phyloP scores from a whole-genome alignment of 805 yeast genomes.

The Kodamaea sagamina region DNA sequence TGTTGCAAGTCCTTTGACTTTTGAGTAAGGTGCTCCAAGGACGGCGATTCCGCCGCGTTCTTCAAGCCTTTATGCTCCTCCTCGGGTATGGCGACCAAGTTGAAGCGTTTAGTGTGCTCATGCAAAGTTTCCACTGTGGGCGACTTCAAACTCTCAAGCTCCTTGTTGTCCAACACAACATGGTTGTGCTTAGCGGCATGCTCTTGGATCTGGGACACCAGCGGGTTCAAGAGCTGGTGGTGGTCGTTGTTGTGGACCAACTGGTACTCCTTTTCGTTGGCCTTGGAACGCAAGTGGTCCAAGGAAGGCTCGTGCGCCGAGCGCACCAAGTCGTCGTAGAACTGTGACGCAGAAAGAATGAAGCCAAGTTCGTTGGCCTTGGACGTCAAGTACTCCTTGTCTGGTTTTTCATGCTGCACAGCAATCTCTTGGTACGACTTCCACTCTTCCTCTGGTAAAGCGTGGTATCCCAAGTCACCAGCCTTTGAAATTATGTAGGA shows the following conservation, averaged over 20 bases:
- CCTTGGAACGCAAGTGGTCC: constrained; percentile 27
- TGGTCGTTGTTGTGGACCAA: constrained; percentile 12
- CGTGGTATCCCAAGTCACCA: constrained; percentile 17
- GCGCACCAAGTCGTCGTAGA: constrained; percentile 33
- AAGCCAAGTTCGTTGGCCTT: constrained; percentile 40
- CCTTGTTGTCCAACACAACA: constrained; percentile 7
- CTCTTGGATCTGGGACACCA: constrained; percentile 12
- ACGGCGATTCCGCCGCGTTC: constrained; percentile 19
- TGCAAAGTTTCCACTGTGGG: constrained; percentile 6
- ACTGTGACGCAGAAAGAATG: constrained; percentile 29
- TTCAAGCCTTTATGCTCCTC: constrained; percentile 2
- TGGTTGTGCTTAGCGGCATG: constrained; percentile 13
- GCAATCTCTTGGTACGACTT: constrained; percentile 19
- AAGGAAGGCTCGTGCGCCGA: constrained; percentile 26
- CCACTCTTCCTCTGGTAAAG: constrained; percentile 14
- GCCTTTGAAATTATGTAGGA: constrained; percentile 27
- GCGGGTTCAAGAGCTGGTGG: constrained; percentile 14
- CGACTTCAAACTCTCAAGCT: constrained; percentile 3
- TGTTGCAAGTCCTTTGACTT: constrained; percentile 27
- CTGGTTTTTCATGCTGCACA: constrained; percentile 35
- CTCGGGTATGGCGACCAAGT: background rate
- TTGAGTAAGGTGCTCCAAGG: constrained; percentile 33
- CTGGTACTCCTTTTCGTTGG: constrained; percentile 16
- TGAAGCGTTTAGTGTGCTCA: background rate
- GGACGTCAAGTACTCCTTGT: constrained; percentile 30